These are phyloP conservation scores for Dactylellina sp. DNA, from an alignment of 2,329 filamentous ascomycete genomes.

Conservation along the genomic window DNA sequence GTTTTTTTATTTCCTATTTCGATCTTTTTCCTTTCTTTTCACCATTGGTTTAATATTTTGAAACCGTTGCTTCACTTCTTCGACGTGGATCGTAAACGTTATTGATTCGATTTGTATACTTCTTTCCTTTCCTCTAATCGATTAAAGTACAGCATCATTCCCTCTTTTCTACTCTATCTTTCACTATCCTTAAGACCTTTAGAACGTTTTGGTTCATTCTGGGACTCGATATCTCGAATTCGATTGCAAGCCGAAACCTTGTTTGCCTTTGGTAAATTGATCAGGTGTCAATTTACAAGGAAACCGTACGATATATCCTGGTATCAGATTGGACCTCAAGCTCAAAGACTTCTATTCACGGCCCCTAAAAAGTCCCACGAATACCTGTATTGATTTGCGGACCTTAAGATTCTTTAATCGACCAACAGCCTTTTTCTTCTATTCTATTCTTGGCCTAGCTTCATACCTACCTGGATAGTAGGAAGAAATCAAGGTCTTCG, in stretches of 20 bases:
- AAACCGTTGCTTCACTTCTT: slow-evolving; percentile 35
- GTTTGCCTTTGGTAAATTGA: slow-evolving; percentile 25
- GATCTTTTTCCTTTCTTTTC: slow-evolving; percentile 34
- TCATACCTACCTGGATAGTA: slow-evolving; percentile 33
- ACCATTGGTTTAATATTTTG: slow-evolving; percentile 54
- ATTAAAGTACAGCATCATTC: slow-evolving; percentile 34
- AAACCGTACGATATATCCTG: not conserved
- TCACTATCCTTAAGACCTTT: slow-evolving; percentile 1
- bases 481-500: slow-evolving; percentile 10
- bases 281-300: not conserved
- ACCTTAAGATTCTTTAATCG: not conserved
- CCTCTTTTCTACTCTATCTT: slow-evolving; percentile 1
- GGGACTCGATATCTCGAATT: slow-evolving; percentile 6
- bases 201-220: slow-evolving; percentile 8
- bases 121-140: slow-evolving; percentile 13
- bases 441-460: slow-evolving; percentile 1
- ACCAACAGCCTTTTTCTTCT: not conserved
- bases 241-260: slow-evolving; percentile 8
- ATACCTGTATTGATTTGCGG: not conserved
- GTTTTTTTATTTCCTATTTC: slow-evolving; percentile 51
- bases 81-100: slow-evolving; percentile 45
- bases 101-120: slow-evolving; percentile 38
- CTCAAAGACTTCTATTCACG: not conserved
- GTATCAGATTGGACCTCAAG: slow-evolving; percentile 3
- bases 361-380: not conserved